Percentiles rank a stretch among this genome's conserved stretches.
These are phyloP conservation scores for Phytophthora pinifolia DNA, from an alignment of 352 stramenopile species.

Conservation along the genomic window DNA sequence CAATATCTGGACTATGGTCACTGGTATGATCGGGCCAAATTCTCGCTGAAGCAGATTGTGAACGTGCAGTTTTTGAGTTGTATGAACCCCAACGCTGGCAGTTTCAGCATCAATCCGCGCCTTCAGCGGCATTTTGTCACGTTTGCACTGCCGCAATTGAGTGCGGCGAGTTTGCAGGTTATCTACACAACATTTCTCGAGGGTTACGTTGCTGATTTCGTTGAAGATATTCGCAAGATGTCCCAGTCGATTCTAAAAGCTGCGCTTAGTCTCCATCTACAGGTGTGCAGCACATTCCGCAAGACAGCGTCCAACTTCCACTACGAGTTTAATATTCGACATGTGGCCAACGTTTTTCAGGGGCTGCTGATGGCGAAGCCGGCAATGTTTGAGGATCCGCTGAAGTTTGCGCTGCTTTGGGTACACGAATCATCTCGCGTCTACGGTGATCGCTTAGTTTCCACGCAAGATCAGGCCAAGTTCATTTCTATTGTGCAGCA, in stretches of 20 bases:
- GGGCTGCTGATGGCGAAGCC: conserved; percentile 91
- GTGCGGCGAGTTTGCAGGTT: conserved; percentile 82
- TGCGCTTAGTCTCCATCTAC: conserved; percentile 88
- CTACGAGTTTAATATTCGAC: conserved; percentile 97
- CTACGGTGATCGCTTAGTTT: conserved; percentile 94
- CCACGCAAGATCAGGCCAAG: conserved; percentile 70
- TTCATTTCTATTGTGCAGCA: conserved; percentile 89
- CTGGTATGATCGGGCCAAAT: conserved; percentile 94
- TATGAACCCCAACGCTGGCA: conserved; percentile 95
- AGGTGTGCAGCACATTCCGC: conserved; percentile 78
- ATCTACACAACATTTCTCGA: conserved; percentile 97
- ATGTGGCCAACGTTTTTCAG: conserved; percentile 95
- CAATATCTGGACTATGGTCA: conserved; percentile 96
- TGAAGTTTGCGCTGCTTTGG: conserved; percentile 94
- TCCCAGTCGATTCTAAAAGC: conserved; percentile 81
- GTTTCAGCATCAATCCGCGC: conserved; percentile 92
- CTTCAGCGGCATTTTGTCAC: conserved; percentile 96
- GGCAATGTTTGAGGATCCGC: conserved; percentile 79
- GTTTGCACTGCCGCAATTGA: conserved; percentile 91
- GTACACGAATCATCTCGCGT: conserved; percentile 96
- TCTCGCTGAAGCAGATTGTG: conserved; percentile 91
- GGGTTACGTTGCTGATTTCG: conserved; percentile 93
- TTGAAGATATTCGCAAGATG: conserved; percentile 91
- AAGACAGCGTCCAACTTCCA: conserved; percentile 97
- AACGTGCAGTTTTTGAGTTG: conserved; percentile 95